phyloP scores from a whole-genome alignment of 192 early-diverging fungal species.

The Dispira parvispora region DNA sequence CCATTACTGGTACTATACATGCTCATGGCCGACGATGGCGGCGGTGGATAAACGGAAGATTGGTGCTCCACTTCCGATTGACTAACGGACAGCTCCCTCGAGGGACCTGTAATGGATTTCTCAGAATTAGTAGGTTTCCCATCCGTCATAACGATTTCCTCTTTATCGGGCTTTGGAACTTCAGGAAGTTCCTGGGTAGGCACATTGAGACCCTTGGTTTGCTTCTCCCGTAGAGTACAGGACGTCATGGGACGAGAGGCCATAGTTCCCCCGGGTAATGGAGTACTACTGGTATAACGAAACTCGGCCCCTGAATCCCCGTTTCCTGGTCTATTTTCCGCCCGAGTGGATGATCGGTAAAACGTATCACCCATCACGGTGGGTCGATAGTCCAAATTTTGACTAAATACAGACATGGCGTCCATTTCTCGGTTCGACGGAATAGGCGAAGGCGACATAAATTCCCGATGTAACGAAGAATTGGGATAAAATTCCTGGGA shows the following conservation, averaged over 20 bases:
- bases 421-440: not conserved
- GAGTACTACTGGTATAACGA: no score
- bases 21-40: no score
- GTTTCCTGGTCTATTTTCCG: no score
- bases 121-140: no score
- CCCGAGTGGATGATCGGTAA: not conserved
- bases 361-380: not conserved
- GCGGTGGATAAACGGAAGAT: no score
- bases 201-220: not conserved
- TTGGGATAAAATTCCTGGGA: conserved; percentile 6
- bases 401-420: conserved; percentile 1
- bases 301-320: no score
- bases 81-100: no score
- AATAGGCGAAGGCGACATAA: conserved; percentile 1
- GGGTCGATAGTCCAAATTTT: conserved; percentile 8
- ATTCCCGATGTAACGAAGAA: not conserved
- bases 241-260: not conserved
- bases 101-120: no score
- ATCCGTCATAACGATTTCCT: no score
- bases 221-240: not conserved
- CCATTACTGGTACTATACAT: not conserved
- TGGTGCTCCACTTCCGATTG: no score
- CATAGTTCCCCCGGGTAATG: not conserved
- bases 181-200: not conserved
- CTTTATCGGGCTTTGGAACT: not conserved